Percentiles rank a stretch among this genome's conserved stretches.
Evolutionary conservation across 345 rosid species (phyloP).

Genomic region (Euphorbia peplus): DNA sequence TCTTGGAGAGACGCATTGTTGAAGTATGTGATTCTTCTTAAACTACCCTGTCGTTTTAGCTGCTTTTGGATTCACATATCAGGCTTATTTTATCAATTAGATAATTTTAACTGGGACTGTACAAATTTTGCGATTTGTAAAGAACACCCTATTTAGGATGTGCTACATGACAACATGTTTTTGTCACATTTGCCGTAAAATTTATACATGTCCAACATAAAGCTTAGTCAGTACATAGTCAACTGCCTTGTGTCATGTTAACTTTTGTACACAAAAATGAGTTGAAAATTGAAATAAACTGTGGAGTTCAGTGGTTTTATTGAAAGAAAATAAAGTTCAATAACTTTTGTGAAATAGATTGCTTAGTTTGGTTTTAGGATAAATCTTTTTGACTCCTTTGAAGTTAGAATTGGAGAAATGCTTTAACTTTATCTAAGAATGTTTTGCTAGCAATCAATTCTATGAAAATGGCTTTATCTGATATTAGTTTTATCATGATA

Average conservation of each 20-base stretch:
- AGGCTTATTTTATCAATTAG: neutral
- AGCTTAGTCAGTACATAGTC: too few species aligned
- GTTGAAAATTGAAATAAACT: too few species aligned
- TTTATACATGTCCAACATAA: too few species aligned
- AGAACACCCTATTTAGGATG: neutral
- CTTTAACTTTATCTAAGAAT: neutral
- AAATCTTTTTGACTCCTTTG: neutral
- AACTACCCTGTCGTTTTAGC: conserved; percentile 3
- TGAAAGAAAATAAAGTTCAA: too few species aligned
- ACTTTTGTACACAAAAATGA: too few species aligned
- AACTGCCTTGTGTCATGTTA: too few species aligned
- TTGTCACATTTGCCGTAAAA: too few species aligned
- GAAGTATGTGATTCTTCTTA: conserved; percentile 44
- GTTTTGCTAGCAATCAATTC: neutral
- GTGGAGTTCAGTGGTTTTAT: too few species aligned
- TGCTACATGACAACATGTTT: too few species aligned
- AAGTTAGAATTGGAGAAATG: neutral
- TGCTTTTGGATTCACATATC: neutral
- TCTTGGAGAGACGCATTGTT: conserved; percentile 89
- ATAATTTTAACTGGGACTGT: neutral
- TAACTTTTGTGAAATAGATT: too few species aligned
- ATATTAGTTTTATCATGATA: neutral
- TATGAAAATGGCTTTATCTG: neutral
- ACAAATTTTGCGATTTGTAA: neutral
- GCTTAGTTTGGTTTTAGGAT: neutral